Evolutionary conservation across 495 filamentous ascomycete genomes (phyloP), one percentile per base, ranked within the genome.

Genomic region (Podospora appendiculata): DNA sequence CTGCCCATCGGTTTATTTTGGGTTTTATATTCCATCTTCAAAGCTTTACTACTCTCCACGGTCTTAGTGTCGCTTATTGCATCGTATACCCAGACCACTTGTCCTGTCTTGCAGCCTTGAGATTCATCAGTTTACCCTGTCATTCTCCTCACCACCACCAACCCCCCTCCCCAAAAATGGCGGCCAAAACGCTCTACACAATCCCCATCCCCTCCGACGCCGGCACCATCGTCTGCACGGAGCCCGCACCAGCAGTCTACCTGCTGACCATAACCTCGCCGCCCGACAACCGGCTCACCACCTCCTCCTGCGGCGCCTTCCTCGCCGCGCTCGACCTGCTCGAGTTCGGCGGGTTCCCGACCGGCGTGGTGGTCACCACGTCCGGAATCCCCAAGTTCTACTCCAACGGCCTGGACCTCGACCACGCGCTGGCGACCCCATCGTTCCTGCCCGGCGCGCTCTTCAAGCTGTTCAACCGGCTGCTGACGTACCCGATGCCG

Each of bases 401-500:
- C 70, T 84, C 79, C 66, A 90, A 90, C 68, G 87, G 87, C 0
- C 73, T 92, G 8, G 86, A 92, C 63, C 72, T 87, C 14, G 73
- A 79, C 12, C 68, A 80, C 53, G 82, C 79, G 3, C 48, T 69
- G 1, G 62, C 65, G 16, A 75, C 70, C 0, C 63, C 72, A 10
- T 70, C 71, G 0, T 89, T 86, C 64, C 66, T 80, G 7, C 70
- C 77, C 6, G 60, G 76, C 1, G 72, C 62, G 45, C 61, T 89
- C 4, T 88, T 81, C 71, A 67, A 68, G 12, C 58, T 89, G 3
- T 86, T 78, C 58, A 57, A 67, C 14, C 65, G 85, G 4, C 67
- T 88, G 6, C 56, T 90, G 39, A 86, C 85, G 50, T 89, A 85
- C 62, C 85, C 86, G 32, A 90, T 90, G 87, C 88, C 88, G n/a